These are phyloP conservation scores for Chrysosporium queenslandicum DNA, from an alignment of 2,329 filamentous ascomycete genomes.

Conservation along the genomic window DNA sequence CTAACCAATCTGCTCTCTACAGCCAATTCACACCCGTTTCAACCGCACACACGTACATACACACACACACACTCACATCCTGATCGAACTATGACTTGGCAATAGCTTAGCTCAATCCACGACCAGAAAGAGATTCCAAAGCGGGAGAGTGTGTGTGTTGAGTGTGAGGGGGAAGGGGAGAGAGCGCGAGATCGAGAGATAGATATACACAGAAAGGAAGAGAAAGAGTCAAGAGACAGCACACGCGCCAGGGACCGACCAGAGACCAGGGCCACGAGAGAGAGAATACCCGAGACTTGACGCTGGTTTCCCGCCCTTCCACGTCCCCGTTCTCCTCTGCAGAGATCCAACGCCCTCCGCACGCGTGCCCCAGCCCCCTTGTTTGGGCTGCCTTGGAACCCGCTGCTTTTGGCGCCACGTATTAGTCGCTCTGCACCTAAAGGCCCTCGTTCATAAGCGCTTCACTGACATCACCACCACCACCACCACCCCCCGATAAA, in stretches of 20 bases:
- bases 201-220: no score
- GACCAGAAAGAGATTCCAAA: no score
- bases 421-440: constrained; percentile 1
- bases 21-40: no score
- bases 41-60: no score
- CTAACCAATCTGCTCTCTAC: no score
- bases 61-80: no score
- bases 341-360: constrained; percentile 2
- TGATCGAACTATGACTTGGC: no score
- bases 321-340: constrained; percentile 2
- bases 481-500: not conserved
- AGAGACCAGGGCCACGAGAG: no score
- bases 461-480: constrained; percentile 6
- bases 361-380: constrained; percentile 8
- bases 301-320: constrained; percentile 3
- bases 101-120: no score
- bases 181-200: not conserved
- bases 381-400: constrained; percentile 1
- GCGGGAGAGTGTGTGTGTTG: not conserved
- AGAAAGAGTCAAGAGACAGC: not conserved
- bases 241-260: not conserved
- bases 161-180: no score
- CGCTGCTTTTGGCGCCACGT: constrained; percentile 10
- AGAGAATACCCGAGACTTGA: not conserved
- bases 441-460: no score